Evolutionary conservation across 495 filamentous ascomycete species (phyloP).

Genomic region (Chaetomium fimeti): DNA sequence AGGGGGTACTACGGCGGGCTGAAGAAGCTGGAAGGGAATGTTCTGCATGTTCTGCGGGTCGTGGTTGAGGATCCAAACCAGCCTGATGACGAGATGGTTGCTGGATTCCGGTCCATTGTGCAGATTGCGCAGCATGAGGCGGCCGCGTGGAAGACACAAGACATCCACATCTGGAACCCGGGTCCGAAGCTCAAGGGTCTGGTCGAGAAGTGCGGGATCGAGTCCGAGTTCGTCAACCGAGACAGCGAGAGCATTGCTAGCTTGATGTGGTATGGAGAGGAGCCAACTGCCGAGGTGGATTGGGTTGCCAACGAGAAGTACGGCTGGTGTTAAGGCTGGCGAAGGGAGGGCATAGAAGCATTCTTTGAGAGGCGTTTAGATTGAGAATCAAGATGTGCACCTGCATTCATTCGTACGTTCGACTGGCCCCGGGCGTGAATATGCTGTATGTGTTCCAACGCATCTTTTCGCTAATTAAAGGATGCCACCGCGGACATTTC

Average conservation of each 20-base stretch:
- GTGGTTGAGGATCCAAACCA: conserved; percentile 61
- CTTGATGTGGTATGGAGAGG: conserved; percentile 55
- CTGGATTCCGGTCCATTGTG: conserved; percentile 58
- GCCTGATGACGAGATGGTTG: conserved; percentile 45
- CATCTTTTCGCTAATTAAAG: too few relatives aligned
- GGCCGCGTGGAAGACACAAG: conserved; percentile 44
- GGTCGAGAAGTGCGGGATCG: conserved; percentile 44
- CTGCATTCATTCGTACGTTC: too few relatives aligned
- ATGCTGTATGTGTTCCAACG: too few relatives aligned
- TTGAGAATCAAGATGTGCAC: too few relatives aligned
- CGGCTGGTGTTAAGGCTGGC: conserved; percentile 71
- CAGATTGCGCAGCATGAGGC: conserved; percentile 41
- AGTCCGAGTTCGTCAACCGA: conserved; percentile 44
- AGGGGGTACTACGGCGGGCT: conserved; percentile 60
- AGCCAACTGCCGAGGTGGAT: conserved; percentile 56
- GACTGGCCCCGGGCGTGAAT: too few relatives aligned
- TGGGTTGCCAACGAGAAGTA: conserved; percentile 94
- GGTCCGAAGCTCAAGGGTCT: conserved; percentile 33
- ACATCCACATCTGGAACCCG: conserved; percentile 56
- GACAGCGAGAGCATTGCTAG: conserved; percentile 53
- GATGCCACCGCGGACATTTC: too few relatives aligned
- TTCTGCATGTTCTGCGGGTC: conserved; percentile 73
- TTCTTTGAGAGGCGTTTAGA: too few relatives aligned
- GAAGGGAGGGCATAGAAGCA: background rate
- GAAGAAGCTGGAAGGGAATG: conserved; percentile 55